Evolutionary conservation across 2,329 filamentous ascomycete genomes (phyloP).

Genomic region (Penicillium palitans): DNA sequence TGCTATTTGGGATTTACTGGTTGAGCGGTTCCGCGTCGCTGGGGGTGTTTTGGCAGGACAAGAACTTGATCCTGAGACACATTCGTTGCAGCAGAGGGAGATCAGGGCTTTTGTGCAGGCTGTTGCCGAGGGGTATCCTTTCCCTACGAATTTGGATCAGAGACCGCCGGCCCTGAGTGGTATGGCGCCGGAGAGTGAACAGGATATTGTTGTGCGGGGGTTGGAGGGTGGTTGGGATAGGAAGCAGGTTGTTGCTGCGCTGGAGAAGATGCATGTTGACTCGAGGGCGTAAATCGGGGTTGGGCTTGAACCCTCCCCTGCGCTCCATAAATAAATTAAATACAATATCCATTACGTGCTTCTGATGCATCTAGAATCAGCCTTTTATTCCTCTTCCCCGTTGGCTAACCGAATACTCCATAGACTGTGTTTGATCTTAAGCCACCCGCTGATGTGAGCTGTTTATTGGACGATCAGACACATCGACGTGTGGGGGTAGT

Average conservation of each 20-base stretch:
- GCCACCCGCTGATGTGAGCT: neutral
- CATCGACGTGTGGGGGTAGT: conserved; percentile 3
- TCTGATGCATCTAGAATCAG: neutral
- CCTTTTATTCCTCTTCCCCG: neutral
- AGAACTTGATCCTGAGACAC: conserved; percentile 13
- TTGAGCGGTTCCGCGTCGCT: conserved; percentile 49
- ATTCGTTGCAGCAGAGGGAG: conserved; percentile 34
- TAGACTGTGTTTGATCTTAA: conserved; percentile 4
- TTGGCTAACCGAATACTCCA: neutral
- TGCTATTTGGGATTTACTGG: conserved; percentile 55
- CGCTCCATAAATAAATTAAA: neutral
- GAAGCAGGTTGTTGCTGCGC: conserved; percentile 43
- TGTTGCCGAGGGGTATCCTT: conserved; percentile 61
- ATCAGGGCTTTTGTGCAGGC: conserved; percentile 52
- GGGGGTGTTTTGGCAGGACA: conserved; percentile 21
- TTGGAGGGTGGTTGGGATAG: conserved; percentile 46
- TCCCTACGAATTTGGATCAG: conserved; percentile 62
- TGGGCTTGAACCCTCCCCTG: neutral
- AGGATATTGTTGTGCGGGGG: conserved; percentile 51
- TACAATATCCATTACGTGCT: neutral
- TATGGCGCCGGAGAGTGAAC: conserved; percentile 63
- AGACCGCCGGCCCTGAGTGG: conserved; percentile 57
- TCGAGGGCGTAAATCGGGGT: conserved; percentile 22
- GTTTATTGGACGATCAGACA: conserved; percentile 4
- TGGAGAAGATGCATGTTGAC: conserved; percentile 43